Percentiles rank a stretch among this genome's conserved stretches.
Conservation (phyloP, 179 eudicot genomes). For the Silene noctiflora region DNA sequence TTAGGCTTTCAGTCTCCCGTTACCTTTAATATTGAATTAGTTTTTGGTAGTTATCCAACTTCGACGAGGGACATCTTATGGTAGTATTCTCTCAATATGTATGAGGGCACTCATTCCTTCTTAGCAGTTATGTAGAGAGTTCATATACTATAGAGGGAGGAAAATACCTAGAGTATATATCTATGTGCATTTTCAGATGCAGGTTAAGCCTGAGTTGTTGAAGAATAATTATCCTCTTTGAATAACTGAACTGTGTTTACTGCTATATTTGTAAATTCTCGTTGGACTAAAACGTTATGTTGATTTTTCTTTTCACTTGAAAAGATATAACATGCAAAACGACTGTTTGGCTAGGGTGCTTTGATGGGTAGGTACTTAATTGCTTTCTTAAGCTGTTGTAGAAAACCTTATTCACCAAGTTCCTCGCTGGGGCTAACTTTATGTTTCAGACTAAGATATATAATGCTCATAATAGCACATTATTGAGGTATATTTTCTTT, state of each 20-base stretch:
- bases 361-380: too few species aligned
- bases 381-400: too few species aligned
- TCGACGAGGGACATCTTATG: not conserved
- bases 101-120: not conserved
- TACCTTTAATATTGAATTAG: not conserved
- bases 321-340: not conserved
- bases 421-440: too few species aligned
- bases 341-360: too few species aligned
- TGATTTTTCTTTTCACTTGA: not conserved
- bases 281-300: not conserved
- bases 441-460: too few species aligned
- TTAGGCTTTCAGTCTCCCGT: not conserved
- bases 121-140: not conserved
- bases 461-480: too few species aligned
- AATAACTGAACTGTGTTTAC: not conserved
- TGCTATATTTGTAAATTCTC: not conserved
- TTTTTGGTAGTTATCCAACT: not conserved
- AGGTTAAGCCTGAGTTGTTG: not conserved
- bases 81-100: not conserved
- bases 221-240: not conserved
- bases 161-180: not conserved
- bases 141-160: not conserved
- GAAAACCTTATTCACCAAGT: too few species aligned
- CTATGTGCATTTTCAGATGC: not conserved
- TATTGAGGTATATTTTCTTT: too few species aligned